These are phyloP conservation scores for Sclerotinia nivalis DNA, from an alignment of 2,329 filamentous ascomycete genomes.

Conservation along the genomic window DNA sequence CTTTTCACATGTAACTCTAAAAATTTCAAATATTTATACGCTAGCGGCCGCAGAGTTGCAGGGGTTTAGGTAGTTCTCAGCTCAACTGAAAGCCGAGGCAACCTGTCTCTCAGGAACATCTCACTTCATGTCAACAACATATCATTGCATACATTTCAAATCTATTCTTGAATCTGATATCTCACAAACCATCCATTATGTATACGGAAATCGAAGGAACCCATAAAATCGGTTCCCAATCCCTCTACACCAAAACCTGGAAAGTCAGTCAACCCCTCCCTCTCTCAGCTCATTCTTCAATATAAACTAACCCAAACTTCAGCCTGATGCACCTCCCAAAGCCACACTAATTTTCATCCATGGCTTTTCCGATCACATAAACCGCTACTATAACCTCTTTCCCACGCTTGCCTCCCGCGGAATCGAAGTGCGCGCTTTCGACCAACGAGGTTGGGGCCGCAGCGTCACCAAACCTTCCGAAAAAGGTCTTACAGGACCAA, in stretches of 20 bases:
- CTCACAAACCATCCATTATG: conserved; percentile 31
- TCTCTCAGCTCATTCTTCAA: not conserved
- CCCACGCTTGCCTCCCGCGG: conserved; percentile 66
- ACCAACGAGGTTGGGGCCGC: conserved; percentile 88
- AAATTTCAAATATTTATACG: not conserved
- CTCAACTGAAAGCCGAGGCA: conserved; percentile 6
- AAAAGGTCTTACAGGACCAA: conserved; percentile 73
- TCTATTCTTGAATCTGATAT: not conserved
- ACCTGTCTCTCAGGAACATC: not conserved
- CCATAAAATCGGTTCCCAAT: conserved; percentile 36
- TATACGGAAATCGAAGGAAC: conserved; percentile 39
- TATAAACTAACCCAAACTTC: conserved; percentile 19
- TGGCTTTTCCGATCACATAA: conserved; percentile 85
- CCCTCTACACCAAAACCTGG: conserved; percentile 42
- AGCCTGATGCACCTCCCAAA: conserved; percentile 44
- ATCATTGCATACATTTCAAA: not conserved
- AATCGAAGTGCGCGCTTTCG: conserved; percentile 75
- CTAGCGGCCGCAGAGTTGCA: conserved; percentile 24
- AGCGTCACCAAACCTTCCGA: conserved; percentile 63
- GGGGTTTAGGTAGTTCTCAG: not conserved
- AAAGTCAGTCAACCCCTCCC: conserved; percentile 30
- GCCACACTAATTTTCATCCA: conserved; percentile 83
- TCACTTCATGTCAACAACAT: conserved; percentile 2
- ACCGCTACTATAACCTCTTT: conserved; percentile 76
- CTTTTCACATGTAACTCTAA: conserved; percentile 26